A percentile compares a stretch with the other conserved stretches of the same genome.
phyloP scores from a whole-genome alignment of 257 asterid genomes.

The Petrea volubilis region DNA sequence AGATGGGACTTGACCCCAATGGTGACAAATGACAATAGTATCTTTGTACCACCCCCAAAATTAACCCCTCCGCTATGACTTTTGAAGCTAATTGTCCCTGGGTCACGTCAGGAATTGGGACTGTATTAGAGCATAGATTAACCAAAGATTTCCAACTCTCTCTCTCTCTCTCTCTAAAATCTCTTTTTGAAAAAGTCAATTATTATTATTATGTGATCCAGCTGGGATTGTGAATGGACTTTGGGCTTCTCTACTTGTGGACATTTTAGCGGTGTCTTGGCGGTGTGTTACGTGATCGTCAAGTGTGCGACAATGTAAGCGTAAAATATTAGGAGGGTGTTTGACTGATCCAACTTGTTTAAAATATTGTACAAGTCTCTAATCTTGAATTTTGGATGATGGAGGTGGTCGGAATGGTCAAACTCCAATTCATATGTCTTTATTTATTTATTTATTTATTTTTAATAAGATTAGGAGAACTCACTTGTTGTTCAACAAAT shows the following conservation, averaged over 20 bases:
- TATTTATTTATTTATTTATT: no score
- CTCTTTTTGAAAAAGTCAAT: background rate
- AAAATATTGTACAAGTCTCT: background rate
- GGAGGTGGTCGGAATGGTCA: no score
- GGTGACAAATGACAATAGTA: slow-evolving; percentile 3
- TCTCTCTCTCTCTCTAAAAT: background rate
- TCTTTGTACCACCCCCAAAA: background rate
- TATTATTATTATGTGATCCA: background rate
- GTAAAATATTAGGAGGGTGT: background rate
- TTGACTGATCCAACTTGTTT: background rate
- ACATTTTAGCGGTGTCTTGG: background rate
- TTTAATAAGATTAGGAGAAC: no score
- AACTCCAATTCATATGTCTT: no score
- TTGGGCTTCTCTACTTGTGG: background rate
- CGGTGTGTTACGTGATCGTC: background rate
- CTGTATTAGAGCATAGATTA: background rate
- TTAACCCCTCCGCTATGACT: background rate
- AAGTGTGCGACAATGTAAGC: background rate
- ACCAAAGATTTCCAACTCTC: slow-evolving; percentile 9
- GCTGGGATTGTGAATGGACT: background rate
- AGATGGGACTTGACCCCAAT: background rate
- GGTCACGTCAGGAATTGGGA: slow-evolving; percentile 7
- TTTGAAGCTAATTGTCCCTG: background rate
- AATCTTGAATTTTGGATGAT: background rate
- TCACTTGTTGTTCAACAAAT: no score